Evolutionary conservation across 768 basidiomycete species (phyloP), one percentile per base, ranked within the genome.

Genomic region (Leccinum imitatum): DNA sequence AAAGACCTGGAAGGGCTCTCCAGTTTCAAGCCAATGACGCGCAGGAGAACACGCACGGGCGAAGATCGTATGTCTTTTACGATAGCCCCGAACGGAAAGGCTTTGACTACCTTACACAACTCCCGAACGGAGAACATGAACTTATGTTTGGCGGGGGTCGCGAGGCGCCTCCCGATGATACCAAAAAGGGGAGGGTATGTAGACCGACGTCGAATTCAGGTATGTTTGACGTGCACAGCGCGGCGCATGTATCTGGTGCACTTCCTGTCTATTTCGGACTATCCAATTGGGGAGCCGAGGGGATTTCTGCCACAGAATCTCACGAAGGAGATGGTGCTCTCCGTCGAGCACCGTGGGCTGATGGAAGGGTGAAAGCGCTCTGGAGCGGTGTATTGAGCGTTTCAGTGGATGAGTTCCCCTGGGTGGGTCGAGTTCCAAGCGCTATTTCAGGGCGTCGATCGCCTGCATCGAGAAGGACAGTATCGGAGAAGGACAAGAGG

Each of bases 41-140:
- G 21, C 54, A 33, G 27, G 39, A 69, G 47, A 55, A 30, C 14
- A 50, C 48, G 48, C 68, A 72, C 25, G 85, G 81, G n/a, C 65
- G 59, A 23, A 80, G 87, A 19, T 79, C 85, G 6, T 89, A 84
- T 68, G 74, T 87, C 37, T 84, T 90, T 68, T 84, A 80, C 68
- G 78, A 82, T 4, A 74, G 72, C 7, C 67, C 70, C 4, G 64
- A 71, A 10, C 59, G 54, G 21, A 73, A 74, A 55, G 78, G 75
- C 8, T 88, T 79, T 68, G 87, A 89, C 67, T 90, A 90, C 69
- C 81, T 90, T 59, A 87, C 87, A 6, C 89, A 90, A 70, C 80
- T 84, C 50, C 76, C 78, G 21, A 47, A 58, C 11, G 76, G 71
- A 47, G 79, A 75, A 55, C 73, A 74, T 51, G 80, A 81, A 63